Percentiles rank a stretch among this genome's conserved stretches.
Evolutionary conservation across 2,329 filamentous ascomycete genomes (phyloP).

Genomic region (Apiospora pterosperma): DNA sequence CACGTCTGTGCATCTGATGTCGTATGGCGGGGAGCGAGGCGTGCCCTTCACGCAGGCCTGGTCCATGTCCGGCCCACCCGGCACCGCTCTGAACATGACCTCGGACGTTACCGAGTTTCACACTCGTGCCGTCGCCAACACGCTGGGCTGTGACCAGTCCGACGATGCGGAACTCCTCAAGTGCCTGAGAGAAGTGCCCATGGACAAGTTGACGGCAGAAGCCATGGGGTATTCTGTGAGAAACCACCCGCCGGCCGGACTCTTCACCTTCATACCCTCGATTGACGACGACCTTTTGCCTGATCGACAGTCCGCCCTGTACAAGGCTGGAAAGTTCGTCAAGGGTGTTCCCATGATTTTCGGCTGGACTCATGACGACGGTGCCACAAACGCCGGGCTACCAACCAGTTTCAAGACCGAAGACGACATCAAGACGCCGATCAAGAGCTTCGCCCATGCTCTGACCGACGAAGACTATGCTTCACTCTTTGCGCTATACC

Average conservation of each 20-base stretch:
- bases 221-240: conserved; percentile 20
- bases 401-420: conserved; percentile 17
- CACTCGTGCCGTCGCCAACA: conserved; percentile 4
- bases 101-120: not conserved
- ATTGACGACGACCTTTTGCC: conserved; percentile 41
- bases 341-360: conserved; percentile 19
- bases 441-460: conserved; percentile 16
- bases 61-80: conserved; percentile 38
- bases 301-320: conserved; percentile 18
- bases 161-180: not conserved
- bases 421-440: conserved; percentile 18
- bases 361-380: conserved; percentile 26
- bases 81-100: conserved; percentile 22
- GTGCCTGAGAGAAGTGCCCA: conserved; percentile 6
- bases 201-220: conserved; percentile 23
- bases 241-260: conserved; percentile 21
- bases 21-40: conserved; percentile 37
- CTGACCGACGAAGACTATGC: conserved; percentile 21
- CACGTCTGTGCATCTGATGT: conserved; percentile 30
- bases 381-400: conserved; percentile 19
- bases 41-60: conserved; percentile 36
- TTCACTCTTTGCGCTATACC: conserved; percentile 22
- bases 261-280: conserved; percentile 16
- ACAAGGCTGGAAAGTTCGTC: conserved; percentile 18
- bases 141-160: not conserved